Base-by-base conservation (phyloP, 768 basidiomycete genomes). In the Chiua virens region DNA sequence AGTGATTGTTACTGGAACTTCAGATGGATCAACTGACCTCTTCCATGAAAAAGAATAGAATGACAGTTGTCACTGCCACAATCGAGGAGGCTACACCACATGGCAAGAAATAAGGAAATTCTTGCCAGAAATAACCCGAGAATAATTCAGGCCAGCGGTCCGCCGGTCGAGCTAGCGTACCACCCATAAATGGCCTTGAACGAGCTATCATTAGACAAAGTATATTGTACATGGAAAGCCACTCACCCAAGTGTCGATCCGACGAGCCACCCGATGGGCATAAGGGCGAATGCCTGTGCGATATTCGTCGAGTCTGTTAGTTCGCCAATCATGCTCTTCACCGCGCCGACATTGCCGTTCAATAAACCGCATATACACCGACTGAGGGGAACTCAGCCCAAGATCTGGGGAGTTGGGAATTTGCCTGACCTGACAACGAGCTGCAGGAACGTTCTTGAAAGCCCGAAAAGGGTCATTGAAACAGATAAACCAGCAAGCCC, bases 391-490 rank as follows among this genome's bases (percentile, higher is more conserved):
- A 13, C n/a, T 58, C 25, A 49, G 53, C 10, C 10, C 9, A 27
- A 20, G 15, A 17, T 7, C 4, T 5, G 15, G 13, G 18, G 13
- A 15, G 3, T 9, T 23, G 20, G 25, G 7, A 22, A 4, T 15
- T 30, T 8, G 3, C 42, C 63, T 36, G 41, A 69, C 74, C 76
- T 75, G 18, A 74, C 18, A 7, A 81, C 79, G 1, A 84, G 73
- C 4, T 82, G 79, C 79, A 76, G 79, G 59, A 85, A 87, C 1
- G 85, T 84, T 28, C 65, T 79, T 5, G 85, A 87, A 23, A 89
- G 69, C 14, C 87, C 87, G 56, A 89, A 87, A 58, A 75, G 80
- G 54, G 79, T 79, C 83, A 89, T 86, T 0, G 85, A 87, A 10
- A 83, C 20, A 1, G 80, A 80, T 15, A 87, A 61, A 2, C 86